Percentiles rank a stretch among this genome's conserved stretches.
Evolutionary conservation across 1,139 yeast species (phyloP).

Genomic region (Sugiyamaella neomexicana): DNA sequence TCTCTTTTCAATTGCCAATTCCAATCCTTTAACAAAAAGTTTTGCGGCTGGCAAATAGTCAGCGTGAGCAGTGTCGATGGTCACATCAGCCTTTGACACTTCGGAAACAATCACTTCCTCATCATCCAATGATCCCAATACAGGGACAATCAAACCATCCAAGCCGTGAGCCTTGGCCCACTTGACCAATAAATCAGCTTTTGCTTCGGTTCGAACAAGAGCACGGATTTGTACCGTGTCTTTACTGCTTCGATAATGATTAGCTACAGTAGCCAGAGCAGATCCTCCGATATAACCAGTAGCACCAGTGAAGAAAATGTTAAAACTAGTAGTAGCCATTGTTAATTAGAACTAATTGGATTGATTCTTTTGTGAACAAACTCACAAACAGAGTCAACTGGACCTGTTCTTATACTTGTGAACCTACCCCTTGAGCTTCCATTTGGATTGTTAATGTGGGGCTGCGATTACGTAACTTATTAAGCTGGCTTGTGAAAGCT

Average conservation of each 20-base stretch:
- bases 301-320: slow-evolving; percentile 38
- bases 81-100: slow-evolving; percentile 37
- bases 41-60: slow-evolving; percentile 43
- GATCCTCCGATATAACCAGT: slow-evolving; percentile 45
- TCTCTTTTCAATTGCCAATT: slow-evolving; percentile 17
- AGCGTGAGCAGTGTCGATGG: slow-evolving; percentile 45
- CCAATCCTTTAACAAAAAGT: slow-evolving; percentile 29
- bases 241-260: slow-evolving; percentile 20
- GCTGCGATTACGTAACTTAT: neutral
- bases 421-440: neutral
- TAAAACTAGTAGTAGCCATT: slow-evolving; percentile 3
- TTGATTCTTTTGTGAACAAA: neutral
- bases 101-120: slow-evolving; percentile 33
- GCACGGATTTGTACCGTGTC: slow-evolving; percentile 33
- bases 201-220: slow-evolving; percentile 37
- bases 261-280: slow-evolving; percentile 37
- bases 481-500: neutral
- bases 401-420: no score
- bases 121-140: slow-evolving; percentile 38
- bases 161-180: slow-evolving; percentile 31
- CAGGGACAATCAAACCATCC: slow-evolving; percentile 24
- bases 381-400: no score
- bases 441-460: neutral
- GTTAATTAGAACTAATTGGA: neutral
- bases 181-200: slow-evolving; percentile 33